These are phyloP conservation scores for Aristolochia fimbriata DNA, from an alignment of 164 flowering plant genomes.

Conservation along the genomic window DNA sequence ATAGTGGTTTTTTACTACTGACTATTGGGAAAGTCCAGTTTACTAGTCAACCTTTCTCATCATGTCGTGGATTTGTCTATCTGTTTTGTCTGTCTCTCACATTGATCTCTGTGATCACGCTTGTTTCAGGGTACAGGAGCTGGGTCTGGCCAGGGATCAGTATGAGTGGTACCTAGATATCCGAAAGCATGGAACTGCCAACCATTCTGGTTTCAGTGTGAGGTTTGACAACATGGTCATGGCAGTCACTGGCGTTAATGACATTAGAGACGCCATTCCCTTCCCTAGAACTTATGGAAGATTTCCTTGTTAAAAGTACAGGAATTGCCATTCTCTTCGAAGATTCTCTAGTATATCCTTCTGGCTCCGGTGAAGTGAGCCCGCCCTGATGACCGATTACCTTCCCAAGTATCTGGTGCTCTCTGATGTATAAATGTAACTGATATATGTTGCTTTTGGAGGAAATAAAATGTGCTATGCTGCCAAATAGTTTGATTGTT, in stretches of 20 bases:
- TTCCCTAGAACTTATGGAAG: conserved; percentile 63
- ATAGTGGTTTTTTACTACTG: too few species aligned
- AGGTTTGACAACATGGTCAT: conserved; percentile 63
- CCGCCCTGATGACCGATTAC: neutral
- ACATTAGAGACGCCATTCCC: conserved; percentile 66
- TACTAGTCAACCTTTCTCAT: too few species aligned
- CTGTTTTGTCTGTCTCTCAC: too few species aligned
- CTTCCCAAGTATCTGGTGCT: neutral
- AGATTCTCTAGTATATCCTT: neutral
- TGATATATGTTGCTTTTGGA: too few species aligned
- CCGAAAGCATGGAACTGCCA: conserved; percentile 63
- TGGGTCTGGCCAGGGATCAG: conserved; percentile 40
- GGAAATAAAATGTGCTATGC: too few species aligned
- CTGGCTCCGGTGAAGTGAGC: neutral
- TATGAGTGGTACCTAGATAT: conserved; percentile 86
- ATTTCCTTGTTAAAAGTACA: conserved; percentile 2
- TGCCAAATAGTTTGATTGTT: too few species aligned
- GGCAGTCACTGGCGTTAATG: conserved; percentile 50
- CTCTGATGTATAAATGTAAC: too few species aligned
- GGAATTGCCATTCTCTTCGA: neutral
- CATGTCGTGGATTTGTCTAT: too few species aligned
- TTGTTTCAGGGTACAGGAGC: conserved; percentile 50
- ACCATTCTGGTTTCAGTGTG: conserved; percentile 68
- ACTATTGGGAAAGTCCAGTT: too few species aligned
- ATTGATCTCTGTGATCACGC: too few species aligned